Base-by-base conservation (phyloP, 768 basidiomycete species). In the Pleurotus citrinopileatus region DNA sequence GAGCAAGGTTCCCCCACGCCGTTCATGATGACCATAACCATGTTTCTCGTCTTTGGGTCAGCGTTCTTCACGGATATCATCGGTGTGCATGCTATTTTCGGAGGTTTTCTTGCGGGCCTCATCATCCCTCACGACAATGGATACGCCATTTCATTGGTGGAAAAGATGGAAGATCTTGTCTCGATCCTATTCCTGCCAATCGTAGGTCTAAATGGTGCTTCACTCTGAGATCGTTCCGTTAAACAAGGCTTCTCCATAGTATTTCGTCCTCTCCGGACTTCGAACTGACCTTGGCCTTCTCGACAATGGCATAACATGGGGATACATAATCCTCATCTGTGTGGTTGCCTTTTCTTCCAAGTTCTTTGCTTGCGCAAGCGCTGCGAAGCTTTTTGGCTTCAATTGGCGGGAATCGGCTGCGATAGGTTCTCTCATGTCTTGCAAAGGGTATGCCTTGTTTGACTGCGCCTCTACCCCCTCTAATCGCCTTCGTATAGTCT, bases 141-240 rank as follows among this genome's bases (percentile, higher is more conserved):
- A 0, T 91, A 84, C 63, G 88, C 84, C 5, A 89, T 92, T 53
- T 78, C 87, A 0, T 64, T 95, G 15, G 86, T 90, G 0, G 90
- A 92, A 60, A 94, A 89, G 67, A 68, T 94, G 23, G 94, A 96
- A 69, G 94, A 96, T 73, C 70, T 94, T n/a, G 83, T 94, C 7
- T 70, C 79, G 3, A 81, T 91, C 55, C 63, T 91, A 3, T 82
- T 93, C 63, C 62, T 94, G 27, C 91, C 91, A 5, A 74, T 92
- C 54, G 89, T 91, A 65, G 55, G 87, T 68, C 20, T n/a, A n/a
- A n/a, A n/a, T n/a, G n/a, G n/a, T n/a, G n/a, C n/a, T n/a, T n/a
- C n/a, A n/a, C n/a, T n/a, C n/a, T n/a, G n/a, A n/a, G n/a, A n/a
- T n/a, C n/a, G n/a, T n/a, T n/a, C n/a, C n/a, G n/a, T n/a, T n/a